Percentiles rank a stretch among this genome's conserved stretches.
These are phyloP conservation scores for Parascedosporium putredinis DNA, from an alignment of 2,329 filamentous ascomycete species.

Conservation along the genomic window DNA sequence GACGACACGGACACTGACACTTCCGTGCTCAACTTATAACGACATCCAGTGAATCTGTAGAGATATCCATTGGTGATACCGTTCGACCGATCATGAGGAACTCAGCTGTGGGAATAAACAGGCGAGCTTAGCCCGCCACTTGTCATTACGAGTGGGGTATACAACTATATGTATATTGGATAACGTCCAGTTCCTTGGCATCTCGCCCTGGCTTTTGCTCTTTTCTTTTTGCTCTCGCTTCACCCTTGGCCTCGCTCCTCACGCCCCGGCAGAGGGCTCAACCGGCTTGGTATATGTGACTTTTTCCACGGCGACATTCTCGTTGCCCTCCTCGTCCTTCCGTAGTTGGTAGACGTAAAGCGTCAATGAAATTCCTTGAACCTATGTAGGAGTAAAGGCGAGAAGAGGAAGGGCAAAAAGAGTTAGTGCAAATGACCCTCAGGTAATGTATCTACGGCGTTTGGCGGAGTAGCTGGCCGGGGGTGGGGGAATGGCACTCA, in stretches of 20 bases:
- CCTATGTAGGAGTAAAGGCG: constrained; percentile 41
- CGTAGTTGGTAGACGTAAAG: constrained; percentile 87
- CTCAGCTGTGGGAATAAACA: no score
- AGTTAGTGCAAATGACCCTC: constrained; percentile 6
- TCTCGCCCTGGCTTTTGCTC: constrained; percentile 1
- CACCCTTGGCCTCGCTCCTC: background rate
- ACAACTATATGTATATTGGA: constrained; percentile 1
- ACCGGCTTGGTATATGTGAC: constrained; percentile 75
- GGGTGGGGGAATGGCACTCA: no score
- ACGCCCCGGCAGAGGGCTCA: constrained; percentile 35
- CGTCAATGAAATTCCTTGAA: constrained; percentile 91
- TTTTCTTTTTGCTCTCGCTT: background rate
- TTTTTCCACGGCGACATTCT: constrained; percentile 77
- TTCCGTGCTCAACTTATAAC: no score
- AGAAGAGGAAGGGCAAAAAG: no score
- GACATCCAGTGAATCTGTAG: no score
- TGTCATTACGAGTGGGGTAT: constrained; percentile 5
- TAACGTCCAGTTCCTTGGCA: constrained; percentile 10
- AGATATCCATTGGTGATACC: no score
- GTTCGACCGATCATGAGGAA: no score
- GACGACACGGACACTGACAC: no score
- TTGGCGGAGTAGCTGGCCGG: no score
- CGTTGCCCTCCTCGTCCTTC: constrained; percentile 64
- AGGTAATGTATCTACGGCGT: no score
- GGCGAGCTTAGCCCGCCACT: background rate